Conservation (phyloP, 108 stramenopile species). For the Skeletonema grethae region DNA sequence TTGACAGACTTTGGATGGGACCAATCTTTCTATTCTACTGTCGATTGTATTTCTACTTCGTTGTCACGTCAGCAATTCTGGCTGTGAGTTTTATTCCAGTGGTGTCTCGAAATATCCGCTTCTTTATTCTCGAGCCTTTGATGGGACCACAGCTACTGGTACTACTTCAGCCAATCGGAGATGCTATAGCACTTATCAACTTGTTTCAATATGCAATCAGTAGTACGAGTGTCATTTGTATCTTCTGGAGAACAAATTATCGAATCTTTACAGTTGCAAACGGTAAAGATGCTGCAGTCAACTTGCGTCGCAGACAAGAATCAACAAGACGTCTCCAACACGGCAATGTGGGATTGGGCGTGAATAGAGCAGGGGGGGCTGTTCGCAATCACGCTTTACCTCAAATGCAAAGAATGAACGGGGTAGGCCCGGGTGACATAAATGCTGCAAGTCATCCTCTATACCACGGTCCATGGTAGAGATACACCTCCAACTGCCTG, state of each 20-base stretch:
- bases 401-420: slow-evolving; percentile 7
- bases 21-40: slow-evolving; percentile 33
- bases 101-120: slow-evolving; percentile 20
- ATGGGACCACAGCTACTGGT: slow-evolving; percentile 13
- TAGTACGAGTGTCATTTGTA: slow-evolving; percentile 33
- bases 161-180: slow-evolving; percentile 13
- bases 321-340: background rate
- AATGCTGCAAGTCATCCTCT: slow-evolving; percentile 29
- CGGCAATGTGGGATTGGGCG: background rate
- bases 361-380: background rate
- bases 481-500: background rate
- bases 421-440: slow-evolving; percentile 21
- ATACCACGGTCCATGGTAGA: slow-evolving; percentile 30
- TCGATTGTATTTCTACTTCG: slow-evolving; percentile 39
- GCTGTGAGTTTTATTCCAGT: slow-evolving; percentile 28
- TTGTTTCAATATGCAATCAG: slow-evolving; percentile 25
- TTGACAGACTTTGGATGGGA: slow-evolving; percentile 42
- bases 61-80: slow-evolving; percentile 33
- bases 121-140: slow-evolving; percentile 12
- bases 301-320: slow-evolving; percentile 5
- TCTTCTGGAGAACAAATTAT: slow-evolving; percentile 41
- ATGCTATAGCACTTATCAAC: slow-evolving; percentile 22
- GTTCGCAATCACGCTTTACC: background rate
- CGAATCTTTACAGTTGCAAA: slow-evolving; percentile 39
- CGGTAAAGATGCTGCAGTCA: slow-evolving; percentile 18